Evolutionary conservation across 768 basidiomycete species (phyloP).

Genomic region (Mycena floridula): DNA sequence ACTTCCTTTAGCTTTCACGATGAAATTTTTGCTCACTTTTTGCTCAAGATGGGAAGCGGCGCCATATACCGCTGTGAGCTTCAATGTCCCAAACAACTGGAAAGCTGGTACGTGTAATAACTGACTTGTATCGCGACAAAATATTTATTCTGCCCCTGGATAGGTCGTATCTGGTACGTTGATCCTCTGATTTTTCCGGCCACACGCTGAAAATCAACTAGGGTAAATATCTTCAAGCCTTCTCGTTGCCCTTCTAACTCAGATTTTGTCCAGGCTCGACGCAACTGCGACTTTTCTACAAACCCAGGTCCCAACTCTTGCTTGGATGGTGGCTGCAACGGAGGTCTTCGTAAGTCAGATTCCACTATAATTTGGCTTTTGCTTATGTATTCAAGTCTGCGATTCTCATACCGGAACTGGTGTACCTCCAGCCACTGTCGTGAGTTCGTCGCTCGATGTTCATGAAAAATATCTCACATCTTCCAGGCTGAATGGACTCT

Average conservation of each 20-base stretch:
- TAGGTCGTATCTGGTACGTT: conserved; percentile 52
- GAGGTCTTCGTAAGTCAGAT: no score
- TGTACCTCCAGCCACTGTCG: conserved; percentile 63
- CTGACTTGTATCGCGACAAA: no score
- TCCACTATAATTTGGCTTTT: no score
- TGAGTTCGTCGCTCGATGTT: no score
- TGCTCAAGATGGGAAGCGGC: conserved; percentile 16
- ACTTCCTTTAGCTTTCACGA: background rate
- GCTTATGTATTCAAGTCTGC: no score
- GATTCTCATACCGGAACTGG: conserved; percentile 35
- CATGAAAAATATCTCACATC: no score
- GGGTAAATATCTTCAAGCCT: no score
- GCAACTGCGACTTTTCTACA: conserved; percentile 40
- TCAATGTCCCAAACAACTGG: conserved; percentile 44
- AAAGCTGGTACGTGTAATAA: no score
- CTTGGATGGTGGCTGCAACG: conserved; percentile 44
- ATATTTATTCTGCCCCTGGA: no score
- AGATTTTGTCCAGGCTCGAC: conserved; percentile 34
- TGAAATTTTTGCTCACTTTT: background rate
- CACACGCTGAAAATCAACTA: no score
- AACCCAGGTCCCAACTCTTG: conserved; percentile 37
- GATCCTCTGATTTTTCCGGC: no score
- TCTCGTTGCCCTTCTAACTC: no score
- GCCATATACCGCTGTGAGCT: conserved; percentile 21
- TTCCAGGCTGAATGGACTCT: conserved; percentile 73